Base-by-base conservation (phyloP, 495 filamentous ascomycete genomes). In the Aspergillus steynii region DNA sequence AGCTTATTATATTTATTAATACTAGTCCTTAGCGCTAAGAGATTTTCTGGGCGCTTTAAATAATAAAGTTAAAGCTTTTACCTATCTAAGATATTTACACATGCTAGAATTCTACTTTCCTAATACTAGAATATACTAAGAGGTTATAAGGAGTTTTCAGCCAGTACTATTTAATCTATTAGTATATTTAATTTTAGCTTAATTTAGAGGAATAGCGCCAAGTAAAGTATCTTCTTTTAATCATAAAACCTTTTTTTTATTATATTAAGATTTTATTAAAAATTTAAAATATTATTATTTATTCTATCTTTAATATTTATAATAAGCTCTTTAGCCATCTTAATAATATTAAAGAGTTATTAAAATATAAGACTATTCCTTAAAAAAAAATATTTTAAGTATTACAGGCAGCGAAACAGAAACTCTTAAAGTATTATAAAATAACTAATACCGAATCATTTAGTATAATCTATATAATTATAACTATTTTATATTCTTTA, bases 391-490 rank as follows among this genome's bases (percentile, higher is more conserved):
- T 68, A 49, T 47, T 66, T 3, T 0, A 34, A 1, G 42, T 60
- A 0, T 58, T 67, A 1, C 5, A 60, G 3, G 46, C 53, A 25
- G 31, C 31, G 8, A 37, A 14, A 15, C 0, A 55, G 2, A 55
- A 55, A 12, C 53, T 42, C 8, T 62, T 2, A 1, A 3, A 54
- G 10, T 71, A 71, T 46, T 71, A 71, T 45, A 48, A 5, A 1
- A n/a, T 34, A 15, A 67, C 55, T 31, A 57, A 68, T 52, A 26
- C 52, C 12, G 42, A 62, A 0, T 10, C 27, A 45, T 10, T 54
- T 62, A 51, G 52, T 25, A 27, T 62, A 53, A 51, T 67, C 48
- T 69, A 65, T 52, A 55, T 50, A 32, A 66, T 71, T 64, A 42
- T 34, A 3, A 71, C 54, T 27, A 69, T 71, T 2, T 32, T 71